Base-by-base conservation (phyloP, 495 filamentous ascomycete species). In the Venustampulla echinocandica region DNA sequence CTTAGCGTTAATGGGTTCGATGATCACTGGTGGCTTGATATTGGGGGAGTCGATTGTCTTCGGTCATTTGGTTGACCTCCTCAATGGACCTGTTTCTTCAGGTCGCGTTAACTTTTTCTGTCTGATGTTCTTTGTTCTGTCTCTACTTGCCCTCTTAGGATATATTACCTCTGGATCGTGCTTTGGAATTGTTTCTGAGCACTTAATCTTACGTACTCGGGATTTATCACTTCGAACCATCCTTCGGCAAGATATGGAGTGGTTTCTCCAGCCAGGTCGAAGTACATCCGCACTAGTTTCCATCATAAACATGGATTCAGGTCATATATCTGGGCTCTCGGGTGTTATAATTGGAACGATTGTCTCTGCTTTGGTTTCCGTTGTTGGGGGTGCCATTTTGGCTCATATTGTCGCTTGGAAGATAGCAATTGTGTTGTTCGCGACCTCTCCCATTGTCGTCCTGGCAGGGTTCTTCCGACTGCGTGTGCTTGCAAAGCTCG, bases 371-470 rank as follows among this genome's bases (percentile, higher is more conserved):
- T 17, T 62, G 1, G 57, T 64, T 7, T 66, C 61, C 28, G 59
- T 73, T 38, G 50, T 69, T 24, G 63, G 58, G 1, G 68, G 73
- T n/a, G 67, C 76, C 33, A 65, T 71, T n/a, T 63, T 83, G 7
- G 66, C 76, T 0, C 76, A 80, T 52, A 53, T 71, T 10, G 68
- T 79, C 33, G 79, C 78, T 0, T 81, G 79, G 77, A 81, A 80
- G 46, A 69, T 82, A 6, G 69, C 68, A 1, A 66, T 82, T 11
- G 67, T 78, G 0, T 57, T 76, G 3, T 66, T 80, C 15, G 69
- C 68, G 2, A 64, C 66, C 10, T 50, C 78, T 17, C 76, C 77
- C 19, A 60, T 72, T 19, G 50, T 79, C 11, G 58, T 80, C 22
- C 46, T 66, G 0, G 63, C 74, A 5, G 74, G 73, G 0, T 66